These are phyloP conservation scores for Didymella sp. DNA, from an alignment of 2,329 filamentous ascomycete genomes.

Conservation along the genomic window DNA sequence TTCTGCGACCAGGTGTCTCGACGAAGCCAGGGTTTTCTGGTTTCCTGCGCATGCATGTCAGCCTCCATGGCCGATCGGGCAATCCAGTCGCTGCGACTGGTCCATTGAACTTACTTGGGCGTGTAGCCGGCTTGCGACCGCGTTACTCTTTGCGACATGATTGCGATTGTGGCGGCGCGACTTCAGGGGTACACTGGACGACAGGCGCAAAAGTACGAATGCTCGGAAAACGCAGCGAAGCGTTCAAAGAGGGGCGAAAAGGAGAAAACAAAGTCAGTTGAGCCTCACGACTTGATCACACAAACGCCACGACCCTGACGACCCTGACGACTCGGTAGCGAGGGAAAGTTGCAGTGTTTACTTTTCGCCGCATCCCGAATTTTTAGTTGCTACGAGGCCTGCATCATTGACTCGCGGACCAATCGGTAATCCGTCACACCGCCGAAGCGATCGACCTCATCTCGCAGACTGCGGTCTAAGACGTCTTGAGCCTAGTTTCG, in stretches of 20 bases:
- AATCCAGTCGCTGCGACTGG: neutral
- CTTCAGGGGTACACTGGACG: conserved; percentile 4
- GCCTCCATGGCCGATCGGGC: conserved; percentile 18
- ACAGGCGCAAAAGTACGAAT: neutral
- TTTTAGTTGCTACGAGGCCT: conserved; percentile 18
- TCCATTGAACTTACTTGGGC: conserved; percentile 50
- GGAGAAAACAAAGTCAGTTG: neutral
- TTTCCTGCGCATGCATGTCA: conserved; percentile 46
- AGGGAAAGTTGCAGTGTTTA: conserved; percentile 16
- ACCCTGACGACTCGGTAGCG: conserved; percentile 3
- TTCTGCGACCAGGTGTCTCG: conserved; percentile 56
- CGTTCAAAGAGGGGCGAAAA: neutral
- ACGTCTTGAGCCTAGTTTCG: neutral
- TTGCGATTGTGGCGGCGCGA: conserved; percentile 17
- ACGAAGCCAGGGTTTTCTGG: conserved; percentile 55
- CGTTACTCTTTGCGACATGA: conserved; percentile 53
- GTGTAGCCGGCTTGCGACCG: conserved; percentile 58
- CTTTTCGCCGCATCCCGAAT: conserved; percentile 21
- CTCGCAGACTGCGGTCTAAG: neutral
- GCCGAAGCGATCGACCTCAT: conserved; percentile 10
- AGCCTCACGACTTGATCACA: neutral
- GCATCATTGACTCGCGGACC: conserved; percentile 14
- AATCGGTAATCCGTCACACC: conserved; percentile 14
- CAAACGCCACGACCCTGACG: conserved; percentile 4
- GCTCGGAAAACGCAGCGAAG: conserved; percentile 2